These are phyloP conservation scores for Mycena galericulata DNA, from an alignment of 768 basidiomycete species.

Conservation along the genomic window DNA sequence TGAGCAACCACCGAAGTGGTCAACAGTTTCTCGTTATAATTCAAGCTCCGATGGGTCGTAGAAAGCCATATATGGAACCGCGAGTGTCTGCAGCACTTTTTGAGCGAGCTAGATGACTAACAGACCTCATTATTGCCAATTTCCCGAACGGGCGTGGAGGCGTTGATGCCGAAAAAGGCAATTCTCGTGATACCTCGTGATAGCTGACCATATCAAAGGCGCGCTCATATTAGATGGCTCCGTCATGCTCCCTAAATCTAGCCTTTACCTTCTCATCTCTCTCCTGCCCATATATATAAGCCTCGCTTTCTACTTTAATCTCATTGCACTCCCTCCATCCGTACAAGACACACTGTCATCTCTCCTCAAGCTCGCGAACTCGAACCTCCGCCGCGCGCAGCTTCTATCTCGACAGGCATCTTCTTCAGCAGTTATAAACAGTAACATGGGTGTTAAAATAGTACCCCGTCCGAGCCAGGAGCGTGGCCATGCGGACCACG, in stretches of 20 bases:
- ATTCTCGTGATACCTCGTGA: constrained; percentile 24
- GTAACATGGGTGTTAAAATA: constrained; percentile 47
- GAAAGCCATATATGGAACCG: too few relatives aligned
- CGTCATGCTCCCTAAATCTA: constrained; percentile 51
- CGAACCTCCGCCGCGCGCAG: constrained; percentile 31
- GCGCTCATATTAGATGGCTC: constrained; percentile 33
- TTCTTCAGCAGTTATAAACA: constrained; percentile 24
- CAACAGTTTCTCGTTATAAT: too few relatives aligned
- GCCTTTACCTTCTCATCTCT: constrained; percentile 51
- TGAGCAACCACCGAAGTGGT: too few relatives aligned
- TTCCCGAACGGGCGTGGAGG: constrained; percentile 28
- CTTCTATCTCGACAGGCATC: constrained; percentile 44
- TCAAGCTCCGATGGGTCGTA: too few relatives aligned
- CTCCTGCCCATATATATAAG: constrained; percentile 56
- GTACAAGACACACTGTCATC: constrained; percentile 50
- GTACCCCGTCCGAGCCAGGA: constrained; percentile 68
- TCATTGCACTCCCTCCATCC: constrained; percentile 43
- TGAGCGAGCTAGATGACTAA: neutral
- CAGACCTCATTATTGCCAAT: neutral
- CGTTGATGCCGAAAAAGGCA: constrained; percentile 29
- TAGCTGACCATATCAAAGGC: neutral
- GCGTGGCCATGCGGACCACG: constrained; percentile 82
- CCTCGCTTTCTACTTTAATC: constrained; percentile 50
- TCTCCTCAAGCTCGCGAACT: constrained; percentile 51
- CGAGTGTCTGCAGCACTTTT: neutral